Evolutionary conservation across 140 eudicot genomes (phyloP).

Genomic region (Cichorium intybus): DNA sequence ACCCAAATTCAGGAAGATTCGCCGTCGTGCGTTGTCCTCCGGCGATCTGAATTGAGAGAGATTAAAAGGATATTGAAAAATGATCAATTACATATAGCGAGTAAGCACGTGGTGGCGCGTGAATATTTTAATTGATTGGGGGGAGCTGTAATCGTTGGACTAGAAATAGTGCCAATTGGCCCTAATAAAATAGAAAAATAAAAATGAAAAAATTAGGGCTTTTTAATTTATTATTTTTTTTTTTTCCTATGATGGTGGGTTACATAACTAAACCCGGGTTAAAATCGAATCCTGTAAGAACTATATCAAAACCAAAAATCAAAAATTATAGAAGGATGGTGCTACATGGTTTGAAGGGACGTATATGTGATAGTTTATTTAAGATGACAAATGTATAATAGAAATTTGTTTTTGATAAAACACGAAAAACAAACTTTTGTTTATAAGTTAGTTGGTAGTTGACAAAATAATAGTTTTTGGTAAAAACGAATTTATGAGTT

Average conservation of each 20-base stretch:
- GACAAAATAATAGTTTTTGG: no score
- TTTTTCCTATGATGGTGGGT: not conserved
- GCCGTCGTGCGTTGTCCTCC: constrained; percentile 27
- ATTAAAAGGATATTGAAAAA: constrained; percentile 3
- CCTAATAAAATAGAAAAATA: not conserved
- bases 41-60: constrained; percentile 24
- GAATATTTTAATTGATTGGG: constrained; percentile 4
- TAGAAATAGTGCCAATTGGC: constrained; percentile 13
- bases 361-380: no score
- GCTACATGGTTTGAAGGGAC: no score
- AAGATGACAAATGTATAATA: no score
- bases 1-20: constrained; percentile 2
- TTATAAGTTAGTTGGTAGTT: no score
- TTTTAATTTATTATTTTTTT: no score
- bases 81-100: constrained; percentile 11
- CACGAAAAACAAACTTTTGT: no score
- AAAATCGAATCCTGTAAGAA: not conserved
- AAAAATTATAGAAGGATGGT: no score
- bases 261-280: not conserved
- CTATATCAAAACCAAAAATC: no score
- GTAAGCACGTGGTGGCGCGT: constrained; percentile 19
- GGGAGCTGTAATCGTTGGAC: constrained; percentile 15
- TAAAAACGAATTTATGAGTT: no score
- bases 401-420: no score
- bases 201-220: not conserved